These are phyloP conservation scores for Nannochloris sp. DNA, from an alignment of 139 green algal species.

Conservation along the genomic window DNA sequence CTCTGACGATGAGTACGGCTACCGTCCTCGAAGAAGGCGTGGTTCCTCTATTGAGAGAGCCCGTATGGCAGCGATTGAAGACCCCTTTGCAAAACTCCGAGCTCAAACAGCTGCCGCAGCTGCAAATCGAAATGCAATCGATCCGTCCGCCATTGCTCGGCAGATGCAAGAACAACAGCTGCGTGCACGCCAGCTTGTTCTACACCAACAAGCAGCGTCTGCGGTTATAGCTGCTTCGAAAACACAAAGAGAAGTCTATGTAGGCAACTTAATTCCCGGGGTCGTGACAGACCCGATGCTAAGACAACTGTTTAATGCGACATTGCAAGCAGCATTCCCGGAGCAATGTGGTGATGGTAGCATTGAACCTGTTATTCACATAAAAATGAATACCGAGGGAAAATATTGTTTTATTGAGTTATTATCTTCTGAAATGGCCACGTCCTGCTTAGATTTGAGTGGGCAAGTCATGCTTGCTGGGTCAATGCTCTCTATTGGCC, in stretches of 20 bases:
- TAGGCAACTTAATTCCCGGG: slow-evolving; percentile 67
- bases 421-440: slow-evolving; percentile 73
- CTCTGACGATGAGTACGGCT: slow-evolving; percentile 37
- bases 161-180: slow-evolving; percentile 78
- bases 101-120: background rate
- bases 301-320: slow-evolving; percentile 71
- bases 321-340: slow-evolving; percentile 59
- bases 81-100: slow-evolving; percentile 41
- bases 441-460: slow-evolving; percentile 70
- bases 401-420: slow-evolving; percentile 86
- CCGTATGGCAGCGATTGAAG: slow-evolving; percentile 7
- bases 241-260: slow-evolving; percentile 75
- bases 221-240: slow-evolving; percentile 58
- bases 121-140: slow-evolving; percentile 1
- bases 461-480: slow-evolving; percentile 70
- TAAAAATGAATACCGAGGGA: slow-evolving; percentile 45
- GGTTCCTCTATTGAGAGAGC: slow-evolving; percentile 3
- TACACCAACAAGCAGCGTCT: slow-evolving; percentile 71
- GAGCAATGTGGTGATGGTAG: slow-evolving; percentile 28
- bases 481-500: slow-evolving; percentile 63
- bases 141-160: slow-evolving; percentile 20
- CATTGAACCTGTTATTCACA: slow-evolving; percentile 60
- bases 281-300: slow-evolving; percentile 60
- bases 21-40: slow-evolving; percentile 34
- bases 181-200: slow-evolving; percentile 57